A percentile compares a stretch with the other conserved stretches of the same genome.
phyloP scores from a whole-genome alignment of 768 basidiomycete species.

The Rickenella mellea region DNA sequence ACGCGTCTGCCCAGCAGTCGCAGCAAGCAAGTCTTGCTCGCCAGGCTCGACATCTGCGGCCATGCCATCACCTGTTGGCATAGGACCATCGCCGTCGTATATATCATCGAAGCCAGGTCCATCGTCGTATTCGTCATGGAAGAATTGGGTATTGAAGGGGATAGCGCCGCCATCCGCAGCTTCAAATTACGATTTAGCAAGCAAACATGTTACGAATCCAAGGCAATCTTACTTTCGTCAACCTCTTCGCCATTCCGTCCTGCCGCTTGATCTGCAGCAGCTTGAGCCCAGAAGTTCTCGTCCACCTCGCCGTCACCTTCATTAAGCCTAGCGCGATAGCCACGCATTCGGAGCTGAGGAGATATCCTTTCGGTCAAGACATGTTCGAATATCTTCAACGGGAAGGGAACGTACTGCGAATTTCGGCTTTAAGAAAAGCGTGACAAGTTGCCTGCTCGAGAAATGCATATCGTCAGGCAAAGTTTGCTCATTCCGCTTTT shows the following conservation, averaged over 20 bases:
- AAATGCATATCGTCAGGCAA: conserved; percentile 99
- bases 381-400: neutral
- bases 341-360: conserved; percentile 80
- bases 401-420: conserved; percentile 62
- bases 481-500: conserved; percentile 65
- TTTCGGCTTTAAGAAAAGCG: conserved; percentile 92
- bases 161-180: conserved; percentile 43
- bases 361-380: neutral
- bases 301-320: conserved; percentile 83
- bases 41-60: conserved; percentile 44
- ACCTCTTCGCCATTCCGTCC: conserved; percentile 42
- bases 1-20: conserved; percentile 65
- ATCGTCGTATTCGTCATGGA: conserved; percentile 86
- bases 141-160: conserved; percentile 95
- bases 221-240: conserved; percentile 46
- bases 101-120: conserved; percentile 54
- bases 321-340: conserved; percentile 40
- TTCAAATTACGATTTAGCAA: conserved; percentile 12
- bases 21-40: conserved; percentile 84
- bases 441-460: conserved; percentile 79
- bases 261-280: conserved; percentile 75
- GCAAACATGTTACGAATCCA: neutral
- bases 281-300: conserved; percentile 95
- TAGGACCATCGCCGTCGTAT: conserved; percentile 46
- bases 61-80: conserved; percentile 27